These are phyloP conservation scores for sorghum (Sorghum bicolor) DNA, from an alignment of 176 grass and related monocot species.

Conservation along the genomic window DNA sequence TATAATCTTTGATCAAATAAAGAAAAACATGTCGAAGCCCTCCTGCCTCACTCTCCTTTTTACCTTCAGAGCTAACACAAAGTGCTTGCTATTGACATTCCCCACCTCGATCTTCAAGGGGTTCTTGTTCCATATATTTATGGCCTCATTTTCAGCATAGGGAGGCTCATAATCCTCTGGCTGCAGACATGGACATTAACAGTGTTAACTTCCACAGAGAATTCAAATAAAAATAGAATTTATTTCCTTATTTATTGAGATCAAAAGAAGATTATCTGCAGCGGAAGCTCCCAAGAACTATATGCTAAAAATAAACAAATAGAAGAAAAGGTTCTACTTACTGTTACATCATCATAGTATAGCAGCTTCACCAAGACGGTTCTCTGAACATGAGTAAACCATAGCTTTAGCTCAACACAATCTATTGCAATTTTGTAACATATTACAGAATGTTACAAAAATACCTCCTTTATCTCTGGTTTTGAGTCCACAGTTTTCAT, in stretches of 20 bases:
- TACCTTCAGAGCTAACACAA: slow-evolving; percentile 91
- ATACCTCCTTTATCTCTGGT: slow-evolving; percentile 73
- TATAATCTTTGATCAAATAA: slow-evolving; percentile 3
- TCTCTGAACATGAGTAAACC: slow-evolving; percentile 49
- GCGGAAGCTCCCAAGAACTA: neutral
- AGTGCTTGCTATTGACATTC: slow-evolving; percentile 91
- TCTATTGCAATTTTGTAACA: slow-evolving; percentile 19
- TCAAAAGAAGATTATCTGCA: neutral
- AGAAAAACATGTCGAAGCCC: neutral
- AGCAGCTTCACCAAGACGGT: slow-evolving; percentile 91
- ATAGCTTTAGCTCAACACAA: slow-evolving; percentile 12
- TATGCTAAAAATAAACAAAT: neutral
- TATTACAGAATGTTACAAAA: neutral
- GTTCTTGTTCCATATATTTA: slow-evolving; percentile 85
- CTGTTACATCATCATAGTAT: slow-evolving; percentile 84
- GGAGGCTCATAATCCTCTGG: slow-evolving; percentile 90
- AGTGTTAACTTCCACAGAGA: slow-evolving; percentile 10
- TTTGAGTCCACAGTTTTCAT: slow-evolving; percentile 94
- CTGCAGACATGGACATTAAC: slow-evolving; percentile 34
- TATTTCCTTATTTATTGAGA: neutral
- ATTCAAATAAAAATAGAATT: slow-evolving; percentile 1
- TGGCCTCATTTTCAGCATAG: slow-evolving; percentile 60
- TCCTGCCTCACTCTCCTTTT: neutral
- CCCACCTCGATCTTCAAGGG: slow-evolving; percentile 94
- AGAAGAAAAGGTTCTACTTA: slow-evolving; percentile 36